Conservation (phyloP, 768 basidiomycete species). For the Tylopilus sp. region DNA sequence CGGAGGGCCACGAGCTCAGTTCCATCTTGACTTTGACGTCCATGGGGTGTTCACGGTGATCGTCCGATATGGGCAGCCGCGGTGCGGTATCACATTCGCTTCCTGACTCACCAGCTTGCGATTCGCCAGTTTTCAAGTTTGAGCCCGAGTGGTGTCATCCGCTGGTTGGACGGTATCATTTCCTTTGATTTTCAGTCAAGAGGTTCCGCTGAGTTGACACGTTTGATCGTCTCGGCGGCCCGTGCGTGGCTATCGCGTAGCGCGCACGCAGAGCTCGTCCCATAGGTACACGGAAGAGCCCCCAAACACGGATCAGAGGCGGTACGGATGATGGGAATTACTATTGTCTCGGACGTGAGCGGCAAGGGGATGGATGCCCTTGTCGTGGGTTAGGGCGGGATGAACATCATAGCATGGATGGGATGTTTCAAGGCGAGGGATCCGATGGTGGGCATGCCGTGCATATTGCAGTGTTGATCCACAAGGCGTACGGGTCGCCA, state of each 20-base stretch:
- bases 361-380: neutral
- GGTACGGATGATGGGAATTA: neutral
- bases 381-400: neutral
- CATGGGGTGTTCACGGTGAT: neutral
- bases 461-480: slow-evolving; percentile 5
- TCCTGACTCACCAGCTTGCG: neutral
- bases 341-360: neutral
- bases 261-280: neutral
- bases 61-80: slow-evolving; percentile 12
- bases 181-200: neutral
- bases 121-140: slow-evolving; percentile 11
- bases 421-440: neutral
- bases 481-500: no score
- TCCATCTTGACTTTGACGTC: neutral
- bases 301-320: neutral
- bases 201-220: neutral
- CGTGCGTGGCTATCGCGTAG: neutral
- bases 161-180: slow-evolving; percentile 7
- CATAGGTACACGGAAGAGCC: neutral
- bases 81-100: neutral
- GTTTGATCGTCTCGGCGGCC: slow-evolving; percentile 4
- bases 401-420: neutral
- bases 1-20: neutral
- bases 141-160: neutral
- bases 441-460: neutral